Percentiles rank a stretch among this genome's conserved stretches.
Conservation (phyloP, 1,139 yeast genomes). For the Candida neerlandica region DNA sequence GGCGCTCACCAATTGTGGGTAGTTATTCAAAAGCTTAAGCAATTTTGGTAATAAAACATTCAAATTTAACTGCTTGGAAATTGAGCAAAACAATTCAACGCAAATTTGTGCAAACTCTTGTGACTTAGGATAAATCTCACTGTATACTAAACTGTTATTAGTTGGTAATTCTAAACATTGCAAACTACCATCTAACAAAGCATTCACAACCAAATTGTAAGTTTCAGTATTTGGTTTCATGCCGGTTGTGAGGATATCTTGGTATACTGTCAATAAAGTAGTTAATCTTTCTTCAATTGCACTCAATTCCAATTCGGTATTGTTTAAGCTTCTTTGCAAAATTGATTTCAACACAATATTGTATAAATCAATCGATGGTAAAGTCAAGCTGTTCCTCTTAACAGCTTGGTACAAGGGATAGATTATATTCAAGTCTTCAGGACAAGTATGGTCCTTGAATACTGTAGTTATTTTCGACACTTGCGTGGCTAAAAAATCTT, state of each 20-base stretch:
- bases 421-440: slow-evolving; percentile 34
- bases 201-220: slow-evolving; percentile 52
- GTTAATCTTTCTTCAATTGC: slow-evolving; percentile 51
- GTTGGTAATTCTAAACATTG: slow-evolving; percentile 18
- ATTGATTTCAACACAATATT: slow-evolving; percentile 43
- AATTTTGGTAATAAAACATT: slow-evolving; percentile 29
- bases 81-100: slow-evolving; percentile 55
- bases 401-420: slow-evolving; percentile 49
- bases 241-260: slow-evolving; percentile 53
- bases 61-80: slow-evolving; percentile 37
- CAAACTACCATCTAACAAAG: slow-evolving; percentile 54
- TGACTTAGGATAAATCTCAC: slow-evolving; percentile 40
- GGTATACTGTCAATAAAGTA: slow-evolving; percentile 63
- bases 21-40: slow-evolving; percentile 25
- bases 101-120: slow-evolving; percentile 70
- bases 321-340: slow-evolving; percentile 30
- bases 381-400: slow-evolving; percentile 35
- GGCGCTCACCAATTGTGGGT: slow-evolving; percentile 31
- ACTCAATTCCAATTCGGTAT: slow-evolving; percentile 20
- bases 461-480: slow-evolving; percentile 21
- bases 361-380: slow-evolving; percentile 38
- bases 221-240: slow-evolving; percentile 59
- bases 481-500: slow-evolving; percentile 27
- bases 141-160: slow-evolving; percentile 21
- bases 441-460: slow-evolving; percentile 17